These are phyloP conservation scores for Cudoniella acicularis DNA, from an alignment of 495 filamentous ascomycete genomes.

Conservation along the genomic window DNA sequence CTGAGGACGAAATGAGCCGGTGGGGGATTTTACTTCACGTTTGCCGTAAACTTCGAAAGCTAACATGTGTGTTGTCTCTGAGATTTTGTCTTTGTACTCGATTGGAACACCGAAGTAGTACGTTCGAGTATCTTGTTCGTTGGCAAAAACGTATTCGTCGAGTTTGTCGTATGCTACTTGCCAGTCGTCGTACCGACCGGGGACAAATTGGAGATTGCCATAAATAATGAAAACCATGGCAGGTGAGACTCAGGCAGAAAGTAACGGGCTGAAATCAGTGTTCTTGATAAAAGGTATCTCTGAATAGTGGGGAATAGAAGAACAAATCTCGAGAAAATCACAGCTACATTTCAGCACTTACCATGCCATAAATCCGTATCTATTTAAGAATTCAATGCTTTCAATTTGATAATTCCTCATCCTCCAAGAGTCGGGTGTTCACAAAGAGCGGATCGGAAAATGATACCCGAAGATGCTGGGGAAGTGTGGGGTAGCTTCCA, in stretches of 20 bases:
- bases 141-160: not conserved
- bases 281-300: too few relatives aligned
- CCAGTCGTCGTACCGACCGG: not conserved
- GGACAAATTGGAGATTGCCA: slow-evolving; percentile 1
- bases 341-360: not conserved
- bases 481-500: not conserved
- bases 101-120: slow-evolving; percentile 2
- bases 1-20: not conserved
- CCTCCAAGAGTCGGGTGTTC: not conserved
- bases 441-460: not conserved
- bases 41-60: slow-evolving; percentile 1
- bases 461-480: not conserved
- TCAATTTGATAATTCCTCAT: not conserved
- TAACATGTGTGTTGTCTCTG: not conserved
- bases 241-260: not conserved
- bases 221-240: not conserved
- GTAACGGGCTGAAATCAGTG: too few relatives aligned
- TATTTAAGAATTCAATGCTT: not conserved
- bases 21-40: not conserved
- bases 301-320: too few relatives aligned
- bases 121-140: not conserved
- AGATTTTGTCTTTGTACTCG: slow-evolving; percentile 1
- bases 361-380: not conserved
- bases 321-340: too few relatives aligned
- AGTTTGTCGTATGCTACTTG: slow-evolving; percentile 1